Evolutionary conservation across 1,139 yeast species (phyloP).

Genomic region (Scheffersomyces illinoinensis): DNA sequence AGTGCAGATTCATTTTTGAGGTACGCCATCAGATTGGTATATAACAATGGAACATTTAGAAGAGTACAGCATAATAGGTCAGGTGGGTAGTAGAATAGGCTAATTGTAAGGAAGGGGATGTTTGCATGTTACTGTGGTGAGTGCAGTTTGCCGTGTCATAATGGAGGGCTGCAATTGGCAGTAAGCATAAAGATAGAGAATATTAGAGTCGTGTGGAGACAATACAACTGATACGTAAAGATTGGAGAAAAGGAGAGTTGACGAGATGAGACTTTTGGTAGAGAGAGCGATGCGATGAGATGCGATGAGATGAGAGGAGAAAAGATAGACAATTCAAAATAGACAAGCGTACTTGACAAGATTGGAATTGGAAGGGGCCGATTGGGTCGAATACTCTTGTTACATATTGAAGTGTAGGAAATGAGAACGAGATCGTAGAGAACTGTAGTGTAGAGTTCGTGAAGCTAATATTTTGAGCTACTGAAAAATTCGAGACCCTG

Average conservation of each 20-base stretch:
- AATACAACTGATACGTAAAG: not conserved
- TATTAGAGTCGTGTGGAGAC: not conserved
- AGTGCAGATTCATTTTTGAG: not conserved
- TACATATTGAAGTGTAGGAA: not conserved
- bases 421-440: too few species aligned
- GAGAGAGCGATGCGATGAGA: not conserved
- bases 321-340: not conserved
- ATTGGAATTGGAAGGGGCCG: not conserved
- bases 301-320: not conserved
- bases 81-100: not conserved
- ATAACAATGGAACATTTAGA: not conserved
- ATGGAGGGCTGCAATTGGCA: not conserved
- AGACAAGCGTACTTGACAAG: not conserved
- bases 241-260: not conserved
- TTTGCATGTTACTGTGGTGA: not conserved
- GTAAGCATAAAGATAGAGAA: not conserved
- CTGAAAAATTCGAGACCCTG: not conserved
- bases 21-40: not conserved
- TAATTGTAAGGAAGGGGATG: not conserved
- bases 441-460: not conserved
- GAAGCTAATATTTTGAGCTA: not conserved
- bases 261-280: not conserved
- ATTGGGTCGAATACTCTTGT: not conserved
- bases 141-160: not conserved
- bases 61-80: not conserved